Evolutionary conservation across 2,329 filamentous ascomycete genomes (phyloP).

Genomic region (Botrytis galanthina): DNA sequence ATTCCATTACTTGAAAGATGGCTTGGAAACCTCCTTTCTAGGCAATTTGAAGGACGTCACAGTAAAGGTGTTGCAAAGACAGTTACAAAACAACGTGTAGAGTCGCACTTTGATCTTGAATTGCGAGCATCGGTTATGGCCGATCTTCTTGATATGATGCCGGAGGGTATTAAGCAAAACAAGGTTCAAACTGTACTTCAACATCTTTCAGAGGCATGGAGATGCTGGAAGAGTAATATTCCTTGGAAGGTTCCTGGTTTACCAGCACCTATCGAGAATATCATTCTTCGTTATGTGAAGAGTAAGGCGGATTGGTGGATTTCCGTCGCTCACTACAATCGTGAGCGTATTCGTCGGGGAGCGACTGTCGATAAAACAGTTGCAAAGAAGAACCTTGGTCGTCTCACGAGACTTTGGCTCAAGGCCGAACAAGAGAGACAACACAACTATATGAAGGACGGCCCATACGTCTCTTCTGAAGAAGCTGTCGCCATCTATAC

Average conservation of each 20-base stretch:
- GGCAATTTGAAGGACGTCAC: slow-evolving; percentile 96
- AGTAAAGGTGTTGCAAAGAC: slow-evolving; percentile 99
- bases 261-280: slow-evolving; percentile 96
- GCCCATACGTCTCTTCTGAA: slow-evolving; percentile 96
- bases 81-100: slow-evolving; percentile 97
- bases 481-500: slow-evolving; percentile 99
- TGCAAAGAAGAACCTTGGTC: slow-evolving; percentile 97
- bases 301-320: slow-evolving; percentile 99
- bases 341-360: slow-evolving; percentile 91
- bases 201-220: slow-evolving; percentile 96
- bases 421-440: slow-evolving; percentile 98
- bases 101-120: slow-evolving; percentile 97
- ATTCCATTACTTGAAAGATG: slow-evolving; percentile 95
- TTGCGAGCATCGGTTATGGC: slow-evolving; percentile 98
- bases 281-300: slow-evolving; percentile 97
- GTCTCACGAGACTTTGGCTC: slow-evolving; percentile 90
- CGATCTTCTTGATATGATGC: slow-evolving; percentile 99
- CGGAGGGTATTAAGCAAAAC: slow-evolving; percentile 98
- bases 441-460: slow-evolving; percentile 99
- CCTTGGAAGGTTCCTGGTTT: slow-evolving; percentile 98
- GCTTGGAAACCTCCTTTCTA: slow-evolving; percentile 93
- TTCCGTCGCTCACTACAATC: slow-evolving; percentile 97
- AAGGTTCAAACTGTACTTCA: slow-evolving; percentile 98
- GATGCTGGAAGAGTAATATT: slow-evolving; percentile 99
- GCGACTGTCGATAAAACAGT: slow-evolving; percentile 99